Base-by-base conservation (phyloP, 2,329 filamentous ascomycete genomes). In the Penicillium hesseltinei region DNA sequence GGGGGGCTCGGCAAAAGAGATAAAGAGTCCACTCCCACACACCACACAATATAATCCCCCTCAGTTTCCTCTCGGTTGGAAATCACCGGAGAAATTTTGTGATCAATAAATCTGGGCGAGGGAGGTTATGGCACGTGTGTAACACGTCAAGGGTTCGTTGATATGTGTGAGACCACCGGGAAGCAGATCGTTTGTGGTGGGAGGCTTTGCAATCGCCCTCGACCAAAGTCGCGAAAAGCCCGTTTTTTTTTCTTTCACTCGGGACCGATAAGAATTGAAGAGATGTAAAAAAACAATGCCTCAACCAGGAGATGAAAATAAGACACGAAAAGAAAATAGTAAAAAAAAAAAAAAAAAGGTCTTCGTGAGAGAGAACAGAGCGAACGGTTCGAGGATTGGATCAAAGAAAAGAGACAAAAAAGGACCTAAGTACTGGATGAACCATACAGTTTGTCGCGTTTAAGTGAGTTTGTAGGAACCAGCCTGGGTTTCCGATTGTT, bases 401-500 rank as follows among this genome's bases (percentile, higher is more conserved):
- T 47, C 42, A 53, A 53, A 56, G 49, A 53, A 53, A 52, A 42
- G 36, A 17, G 35, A 46, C 27, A 19, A 52, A 57, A 56, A 43
- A 51, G 39, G 44, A 25, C 25, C 8, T 17, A 38, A 47, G 47
- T 27, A 23, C 51, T 45, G 19, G 39, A 39, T 43, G 31, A 38
- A 49, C 6, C 44, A 33, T 19, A 27, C 11, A 55, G 23, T 51
- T 19, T 27, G 19, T 19, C 35, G 21, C 21, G 39, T 33, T 29
- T 3, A 5, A 23, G 39, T 33, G 39, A 58, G 44, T 47, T 17
- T 11, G 54, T 51, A 64, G 60, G 64, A 65, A 62, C 64, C 64
- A 62, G 52, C 64, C 64, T 61, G 62, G 61, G 64, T 56, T 64
- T 62, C 62, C 56, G 54, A 62, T 57, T 57, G 59, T 62, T 40